These are phyloP conservation scores for Scedosporium minutisporum DNA, from an alignment of 2,329 filamentous ascomycete genomes.

Conservation along the genomic window DNA sequence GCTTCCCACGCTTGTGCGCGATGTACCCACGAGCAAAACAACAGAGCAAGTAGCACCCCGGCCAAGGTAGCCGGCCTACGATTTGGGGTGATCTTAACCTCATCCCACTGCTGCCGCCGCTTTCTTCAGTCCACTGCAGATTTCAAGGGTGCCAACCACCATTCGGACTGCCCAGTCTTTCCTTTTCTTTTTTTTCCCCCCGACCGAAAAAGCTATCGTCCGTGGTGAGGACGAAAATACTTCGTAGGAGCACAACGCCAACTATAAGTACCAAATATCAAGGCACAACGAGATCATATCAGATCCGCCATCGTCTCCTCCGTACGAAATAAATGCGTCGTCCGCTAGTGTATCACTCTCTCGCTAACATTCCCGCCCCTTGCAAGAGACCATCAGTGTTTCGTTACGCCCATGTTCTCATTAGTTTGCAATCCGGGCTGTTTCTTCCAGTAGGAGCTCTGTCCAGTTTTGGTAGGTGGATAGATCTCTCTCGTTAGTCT, in stretches of 20 bases:
- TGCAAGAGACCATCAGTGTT: background rate
- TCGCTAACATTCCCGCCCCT: too few species aligned
- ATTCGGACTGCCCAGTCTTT: background rate
- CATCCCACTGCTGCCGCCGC: background rate
- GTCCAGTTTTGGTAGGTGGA: background rate
- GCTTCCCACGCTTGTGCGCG: too few species aligned
- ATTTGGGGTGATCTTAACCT: background rate
- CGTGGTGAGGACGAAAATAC: too few species aligned
- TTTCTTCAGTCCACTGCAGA: background rate
- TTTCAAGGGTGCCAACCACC: background rate
- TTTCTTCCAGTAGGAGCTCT: background rate
- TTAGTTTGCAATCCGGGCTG: background rate
- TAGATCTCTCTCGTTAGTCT: too few species aligned
- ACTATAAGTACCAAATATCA: too few species aligned
- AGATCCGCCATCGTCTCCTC: too few species aligned
- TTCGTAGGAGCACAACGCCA: too few species aligned
- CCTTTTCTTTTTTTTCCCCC: background rate
- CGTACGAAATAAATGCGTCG: too few species aligned
- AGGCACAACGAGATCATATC: too few species aligned
- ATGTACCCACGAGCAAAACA: too few species aligned
- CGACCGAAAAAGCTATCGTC: too few species aligned
- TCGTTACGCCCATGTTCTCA: background rate
- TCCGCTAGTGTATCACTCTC: too few species aligned
- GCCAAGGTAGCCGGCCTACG: background rate
- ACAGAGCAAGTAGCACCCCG: background rate